Base-by-base conservation (phyloP, 2,329 filamentous ascomycete species). In the Monosporascus sp. region DNA sequence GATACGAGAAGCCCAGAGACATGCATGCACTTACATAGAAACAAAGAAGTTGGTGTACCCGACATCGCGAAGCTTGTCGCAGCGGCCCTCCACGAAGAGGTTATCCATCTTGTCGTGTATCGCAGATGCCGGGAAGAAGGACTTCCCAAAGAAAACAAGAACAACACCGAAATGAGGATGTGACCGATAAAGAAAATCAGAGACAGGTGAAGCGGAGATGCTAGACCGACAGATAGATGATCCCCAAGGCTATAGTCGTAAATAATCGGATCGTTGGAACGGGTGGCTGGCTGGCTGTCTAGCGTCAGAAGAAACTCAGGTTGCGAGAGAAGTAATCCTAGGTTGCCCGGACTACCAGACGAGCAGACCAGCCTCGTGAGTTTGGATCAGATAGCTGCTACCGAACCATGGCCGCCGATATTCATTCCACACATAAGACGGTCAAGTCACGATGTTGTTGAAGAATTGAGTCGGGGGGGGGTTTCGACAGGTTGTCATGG, bases 31-130 rank as follows among this genome's bases (percentile, higher is more conserved):
- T 64, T 66, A 83, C 81, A 83, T 79, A 38, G 81, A 83, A 45
- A 83, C 69, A 56, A 78, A 74, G 58, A 84, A 73, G 63, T 82
- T 81, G 53, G 80, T 70, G 62, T 81, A 77, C 53, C 77, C 77
- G 17, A 80, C 78, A 56, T 77, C 69, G 56, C 77, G 76, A 55
- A 83, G 76, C 57, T 72, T 72, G 59, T 81, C 77, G 67, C 81
- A 84, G 54, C 72, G 72, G 55, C 72, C 68, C 50, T 66, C 61
- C 49, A 65, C 56, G 50, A 65, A 55, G 31, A 67, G 56, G 27
- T 56, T 52, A 52, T 70, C 67, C 71, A 73, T 75, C 43, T 52
- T 58, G 51, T 19, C 40, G 41, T 31, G 24, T 16, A 24, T 37
- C 50, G 24, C 14, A 38, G 40, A n/a, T 17, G 43, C 43, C 14